Evolutionary conservation across 2,329 filamentous ascomycete genomes (phyloP), one percentile per base, ranked within the genome.

Genomic region (Colletotrichum siamense): DNA sequence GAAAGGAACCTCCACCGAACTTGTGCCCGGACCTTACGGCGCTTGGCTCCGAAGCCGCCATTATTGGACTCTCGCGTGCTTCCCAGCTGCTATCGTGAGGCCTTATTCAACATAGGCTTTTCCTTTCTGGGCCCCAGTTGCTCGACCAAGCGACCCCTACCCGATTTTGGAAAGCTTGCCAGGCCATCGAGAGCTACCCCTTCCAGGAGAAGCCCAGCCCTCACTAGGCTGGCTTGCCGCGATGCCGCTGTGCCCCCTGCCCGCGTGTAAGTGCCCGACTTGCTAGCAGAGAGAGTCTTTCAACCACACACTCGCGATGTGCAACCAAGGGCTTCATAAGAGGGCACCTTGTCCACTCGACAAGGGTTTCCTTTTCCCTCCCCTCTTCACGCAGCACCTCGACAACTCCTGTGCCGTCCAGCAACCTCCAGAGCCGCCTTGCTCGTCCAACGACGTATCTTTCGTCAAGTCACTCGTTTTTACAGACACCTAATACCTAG

Each of bases 381-480:
- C 59, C 30, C 24, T 63, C 57, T n/a, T 63, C 61, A 75, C 75
- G 62, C 75, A 68, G 39, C 63, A 71, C 63, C 57, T 62, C 30
- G 67, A 65, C 68, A 69, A 75, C 70, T 22, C 55, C 62, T 18
- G 52, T 75, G 69, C 57, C 67, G 71, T 75, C 71, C 67, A 74
- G 65, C 75, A 78, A 52, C 34, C 24, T 44, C 69, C 15, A 80
- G 81, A 84, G 80, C 82, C 79, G 67, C 66, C 64, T 80, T 81
- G 83, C 84, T 86, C 83, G 81, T 84, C 82, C 82, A 81, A 80
- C 83, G 87, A 86, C 87, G 86, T 87, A 84, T 83, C 80, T 81
- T 76, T 85, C 86, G 86, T 88, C 87, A 81, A 85, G 80, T 78
- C 86, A 83, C 76, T 87, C 86, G 77, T 85, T 77, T 70, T 74